Percentiles rank a stretch among this genome's conserved stretches.
Evolutionary conservation across 2,329 filamentous ascomycete species (phyloP).

Genomic region (Zymoseptoria crescenta): DNA sequence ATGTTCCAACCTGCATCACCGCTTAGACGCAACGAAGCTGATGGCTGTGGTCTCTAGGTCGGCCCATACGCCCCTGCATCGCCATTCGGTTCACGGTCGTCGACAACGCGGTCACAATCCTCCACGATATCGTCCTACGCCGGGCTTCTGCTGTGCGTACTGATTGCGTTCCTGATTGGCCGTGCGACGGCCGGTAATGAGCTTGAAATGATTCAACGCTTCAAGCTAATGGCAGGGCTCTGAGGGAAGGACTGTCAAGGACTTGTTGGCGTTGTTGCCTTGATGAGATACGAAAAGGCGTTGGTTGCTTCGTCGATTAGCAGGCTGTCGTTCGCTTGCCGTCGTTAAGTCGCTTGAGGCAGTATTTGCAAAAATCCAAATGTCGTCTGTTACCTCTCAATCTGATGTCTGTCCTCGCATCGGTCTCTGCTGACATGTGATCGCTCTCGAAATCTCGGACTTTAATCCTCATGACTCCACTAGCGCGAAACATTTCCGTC

Average conservation of each 20-base stretch:
- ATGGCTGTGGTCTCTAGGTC: conserved; percentile 1
- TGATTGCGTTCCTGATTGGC: conserved; percentile 12
- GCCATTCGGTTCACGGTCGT: conserved; percentile 14
- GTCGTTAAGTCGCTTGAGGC: not conserved
- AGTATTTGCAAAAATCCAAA: not conserved
- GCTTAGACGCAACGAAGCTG: too few relatives aligned
- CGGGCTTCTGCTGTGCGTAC: conserved; percentile 4
- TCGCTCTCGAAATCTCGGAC: not conserved
- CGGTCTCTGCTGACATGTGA: too few relatives aligned
- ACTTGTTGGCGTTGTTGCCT: not conserved
- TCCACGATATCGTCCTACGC: conserved; percentile 9
- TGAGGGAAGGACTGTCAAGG: not conserved
- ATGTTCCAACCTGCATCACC: not conserved
- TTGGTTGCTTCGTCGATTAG: not conserved
- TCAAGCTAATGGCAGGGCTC: not conserved
- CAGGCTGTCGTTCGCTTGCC: not conserved
- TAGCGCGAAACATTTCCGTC: not conserved
- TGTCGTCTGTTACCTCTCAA: not conserved
- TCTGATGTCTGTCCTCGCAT: too few relatives aligned
- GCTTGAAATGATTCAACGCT: not conserved
- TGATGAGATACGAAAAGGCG: not conserved
- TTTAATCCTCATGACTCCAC: not conserved
- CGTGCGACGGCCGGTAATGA: conserved; percentile 8
- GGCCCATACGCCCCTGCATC: conserved; percentile 14
- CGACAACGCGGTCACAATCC: conserved; percentile 10